Conservation (phyloP, 2,329 filamentous ascomycete genomes). For the Stagonosporopsis vannaccii region DNA sequence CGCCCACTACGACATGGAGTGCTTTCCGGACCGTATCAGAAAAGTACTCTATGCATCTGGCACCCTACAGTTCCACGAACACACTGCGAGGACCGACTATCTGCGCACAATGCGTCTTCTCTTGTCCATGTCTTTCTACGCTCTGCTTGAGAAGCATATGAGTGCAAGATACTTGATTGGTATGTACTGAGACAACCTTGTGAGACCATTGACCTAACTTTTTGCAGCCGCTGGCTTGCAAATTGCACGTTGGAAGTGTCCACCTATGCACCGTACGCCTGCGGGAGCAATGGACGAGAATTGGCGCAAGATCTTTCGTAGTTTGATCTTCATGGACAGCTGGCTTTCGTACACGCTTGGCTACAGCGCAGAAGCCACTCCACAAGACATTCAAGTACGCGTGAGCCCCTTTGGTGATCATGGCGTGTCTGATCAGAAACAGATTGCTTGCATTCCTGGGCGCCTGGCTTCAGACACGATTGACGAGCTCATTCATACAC, state of each 20-base stretch:
- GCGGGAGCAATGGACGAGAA: constrained; percentile 19
- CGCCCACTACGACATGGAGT: constrained; percentile 47
- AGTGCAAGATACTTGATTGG: constrained; percentile 48
- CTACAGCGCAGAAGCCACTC: constrained; percentile 42
- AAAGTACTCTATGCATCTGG: constrained; percentile 45
- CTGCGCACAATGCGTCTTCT: constrained; percentile 47
- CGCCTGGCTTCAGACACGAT: constrained; percentile 26
- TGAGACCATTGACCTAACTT: constrained; percentile 1
- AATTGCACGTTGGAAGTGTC: constrained; percentile 46
- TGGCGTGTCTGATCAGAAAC: constrained; percentile 21
- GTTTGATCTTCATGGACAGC: constrained; percentile 50
- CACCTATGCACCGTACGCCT: constrained; percentile 9
- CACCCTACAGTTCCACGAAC: constrained; percentile 43
- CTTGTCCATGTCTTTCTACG: constrained; percentile 46
- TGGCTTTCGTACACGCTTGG: constrained; percentile 51
- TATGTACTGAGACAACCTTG: constrained; percentile 19
- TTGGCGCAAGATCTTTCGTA: constrained; percentile 43
- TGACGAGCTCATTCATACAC: constrained; percentile 44
- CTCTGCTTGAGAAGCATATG: constrained; percentile 49
- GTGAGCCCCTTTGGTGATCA: neutral
- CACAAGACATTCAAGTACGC: constrained; percentile 40
- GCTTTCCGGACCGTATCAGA: constrained; percentile 42
- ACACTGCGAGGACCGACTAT: constrained; percentile 39
- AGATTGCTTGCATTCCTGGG: constrained; percentile 33
- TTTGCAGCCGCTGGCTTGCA: constrained; percentile 45